phyloP scores from a whole-genome alignment of 163 green algal genomes.

The Chlorella variabilis region DNA sequence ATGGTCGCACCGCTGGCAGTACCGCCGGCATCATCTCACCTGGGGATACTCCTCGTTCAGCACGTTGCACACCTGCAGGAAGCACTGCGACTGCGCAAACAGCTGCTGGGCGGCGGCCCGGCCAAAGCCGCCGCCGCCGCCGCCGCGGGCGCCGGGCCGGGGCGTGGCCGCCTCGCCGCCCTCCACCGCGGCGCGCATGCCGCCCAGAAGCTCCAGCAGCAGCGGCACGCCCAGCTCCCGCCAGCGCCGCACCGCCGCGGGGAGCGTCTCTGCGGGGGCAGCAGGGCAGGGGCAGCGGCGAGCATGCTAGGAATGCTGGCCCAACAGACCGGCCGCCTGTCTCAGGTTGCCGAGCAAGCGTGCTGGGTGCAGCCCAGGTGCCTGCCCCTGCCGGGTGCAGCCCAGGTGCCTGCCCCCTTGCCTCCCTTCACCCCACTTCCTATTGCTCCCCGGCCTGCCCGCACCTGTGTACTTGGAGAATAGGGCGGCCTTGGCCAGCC shows the following conservation, averaged over 20 bases:
- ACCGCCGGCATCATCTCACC: background rate
- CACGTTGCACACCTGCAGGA: conserved; percentile 56
- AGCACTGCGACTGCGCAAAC: conserved; percentile 31
- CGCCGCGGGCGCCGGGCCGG: background rate
- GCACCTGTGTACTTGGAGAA: conserved; percentile 50
- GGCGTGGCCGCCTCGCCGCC: no score
- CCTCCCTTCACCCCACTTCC: no score
- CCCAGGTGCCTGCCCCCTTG: no score
- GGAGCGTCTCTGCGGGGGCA: conserved; percentile 47
- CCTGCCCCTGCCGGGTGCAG: no score
- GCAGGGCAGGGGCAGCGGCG: no score
- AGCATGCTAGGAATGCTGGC: no score
- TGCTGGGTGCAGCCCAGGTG: no score
- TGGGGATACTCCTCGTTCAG: conserved; percentile 51
- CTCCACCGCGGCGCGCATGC: conserved; percentile 37
- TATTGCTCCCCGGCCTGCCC: no score
- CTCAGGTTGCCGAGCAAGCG: no score
- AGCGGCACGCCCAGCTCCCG: conserved; percentile 29
- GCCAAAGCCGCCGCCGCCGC: background rate
- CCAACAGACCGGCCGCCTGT: no score
- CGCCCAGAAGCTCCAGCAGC: conserved; percentile 45
- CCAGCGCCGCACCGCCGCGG: conserved; percentile 30
- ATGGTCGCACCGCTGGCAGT: no score
- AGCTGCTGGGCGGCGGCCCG: conserved; percentile 2
- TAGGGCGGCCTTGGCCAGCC: conserved; percentile 48